Conservation (phyloP, 1,139 yeast species). For the Candida frijolesensis region DNA sequence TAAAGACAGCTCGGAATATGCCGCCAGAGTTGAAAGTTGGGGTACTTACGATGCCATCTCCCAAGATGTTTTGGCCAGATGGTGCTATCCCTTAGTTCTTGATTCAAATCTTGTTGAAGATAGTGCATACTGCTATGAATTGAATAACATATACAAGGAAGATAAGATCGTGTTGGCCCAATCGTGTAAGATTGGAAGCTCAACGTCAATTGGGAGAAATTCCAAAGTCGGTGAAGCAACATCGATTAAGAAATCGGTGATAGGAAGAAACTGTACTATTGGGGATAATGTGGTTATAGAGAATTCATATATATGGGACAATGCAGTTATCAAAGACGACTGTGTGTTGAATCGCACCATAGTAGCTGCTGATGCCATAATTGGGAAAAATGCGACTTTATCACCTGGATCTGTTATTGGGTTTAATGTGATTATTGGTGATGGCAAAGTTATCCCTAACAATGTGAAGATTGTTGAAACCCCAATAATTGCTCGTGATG, state of each 20-base stretch:
- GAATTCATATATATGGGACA: conserved; percentile 87
- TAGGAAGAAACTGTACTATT: conserved; percentile 83
- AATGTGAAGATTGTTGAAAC: conserved; percentile 55
- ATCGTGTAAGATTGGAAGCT: conserved; percentile 77
- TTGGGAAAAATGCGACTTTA: conserved; percentile 54
- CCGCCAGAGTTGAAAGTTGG: conserved; percentile 93
- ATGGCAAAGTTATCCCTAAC: conserved; percentile 45
- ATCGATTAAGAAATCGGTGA: conserved; percentile 61
- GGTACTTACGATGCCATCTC: conserved; percentile 90
- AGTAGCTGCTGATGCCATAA: conserved; percentile 62
- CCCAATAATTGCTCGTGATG: conserved; percentile 39
- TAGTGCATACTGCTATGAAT: conserved; percentile 76
- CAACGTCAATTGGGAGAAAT: conserved; percentile 77
- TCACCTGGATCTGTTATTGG: conserved; percentile 82
- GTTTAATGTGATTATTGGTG: conserved; percentile 66
- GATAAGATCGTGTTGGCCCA: conserved; percentile 84
- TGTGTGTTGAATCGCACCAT: conserved; percentile 61
- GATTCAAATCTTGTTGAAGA: conserved; percentile 75
- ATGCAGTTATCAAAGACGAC: conserved; percentile 69
- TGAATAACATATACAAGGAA: conserved; percentile 85
- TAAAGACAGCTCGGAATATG: conserved; percentile 66
- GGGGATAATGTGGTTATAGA: conserved; percentile 73
- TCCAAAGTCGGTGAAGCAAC: conserved; percentile 67
- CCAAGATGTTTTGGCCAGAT: conserved; percentile 88
- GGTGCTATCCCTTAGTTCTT: conserved; percentile 91